Conservation (phyloP, 768 basidiomycete genomes). For the Hericium coralloides region DNA sequence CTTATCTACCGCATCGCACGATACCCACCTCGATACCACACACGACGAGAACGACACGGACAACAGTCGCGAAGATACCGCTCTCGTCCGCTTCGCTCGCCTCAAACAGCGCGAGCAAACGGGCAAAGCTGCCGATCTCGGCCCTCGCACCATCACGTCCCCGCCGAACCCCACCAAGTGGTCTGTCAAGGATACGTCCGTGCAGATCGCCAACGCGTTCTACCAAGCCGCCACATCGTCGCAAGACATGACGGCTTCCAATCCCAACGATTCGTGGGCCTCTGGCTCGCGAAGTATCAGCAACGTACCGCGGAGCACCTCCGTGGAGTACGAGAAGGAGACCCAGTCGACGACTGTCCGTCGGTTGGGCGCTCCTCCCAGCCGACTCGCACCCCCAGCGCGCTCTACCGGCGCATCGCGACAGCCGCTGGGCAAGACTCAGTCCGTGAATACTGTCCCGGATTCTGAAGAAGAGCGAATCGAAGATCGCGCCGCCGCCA, state of each 20-base stretch:
- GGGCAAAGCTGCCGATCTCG: constrained; percentile 10
- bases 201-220: constrained; percentile 80
- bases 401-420: constrained; percentile 22
- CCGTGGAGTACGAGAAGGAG: constrained; percentile 71
- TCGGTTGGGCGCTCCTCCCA: constrained; percentile 52
- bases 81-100: constrained; percentile 38
- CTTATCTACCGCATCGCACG: constrained; percentile 28
- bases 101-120: constrained; percentile 36
- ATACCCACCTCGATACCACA: constrained; percentile 22
- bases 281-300: constrained; percentile 37
- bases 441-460: constrained; percentile 50
- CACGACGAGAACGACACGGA: constrained; percentile 30
- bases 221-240: constrained; percentile 49
- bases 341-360: constrained; percentile 44
- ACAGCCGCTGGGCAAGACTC: constrained; percentile 42
- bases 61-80: constrained; percentile 23
- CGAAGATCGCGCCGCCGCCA: constrained; percentile 32
- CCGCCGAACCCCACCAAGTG: constrained; percentile 60
- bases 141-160: constrained; percentile 23
- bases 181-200: constrained; percentile 75
- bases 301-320: constrained; percentile 60
- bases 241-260: constrained; percentile 22
- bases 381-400: constrained; percentile 25
- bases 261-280: constrained; percentile 62
- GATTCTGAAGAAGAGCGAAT: constrained; percentile 45